Conservation (phyloP, 1,284 basidiomycete genomes). For the Ustilago shanxiensis region DNA sequence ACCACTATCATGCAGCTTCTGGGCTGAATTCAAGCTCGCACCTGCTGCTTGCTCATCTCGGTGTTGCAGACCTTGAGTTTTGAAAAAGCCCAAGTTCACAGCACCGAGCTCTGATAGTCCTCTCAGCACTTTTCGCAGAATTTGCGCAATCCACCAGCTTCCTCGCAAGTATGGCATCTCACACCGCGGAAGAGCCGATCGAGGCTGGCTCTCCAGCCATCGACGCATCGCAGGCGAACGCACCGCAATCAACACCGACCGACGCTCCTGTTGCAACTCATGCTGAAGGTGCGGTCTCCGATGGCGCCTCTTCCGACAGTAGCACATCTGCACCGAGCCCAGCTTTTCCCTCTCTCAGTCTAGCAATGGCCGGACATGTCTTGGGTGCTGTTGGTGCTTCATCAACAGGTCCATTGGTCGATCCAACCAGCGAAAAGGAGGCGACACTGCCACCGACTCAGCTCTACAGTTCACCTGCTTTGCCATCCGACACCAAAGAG, state of each 20-base stretch:
- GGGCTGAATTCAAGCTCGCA: slow-evolving; percentile 2
- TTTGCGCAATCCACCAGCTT: not conserved
- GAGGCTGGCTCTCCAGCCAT: not conserved
- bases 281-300: not conserved
- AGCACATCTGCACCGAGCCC: slow-evolving; percentile 15
- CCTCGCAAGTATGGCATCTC: slow-evolving; percentile 17
- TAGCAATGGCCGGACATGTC: slow-evolving; percentile 39
- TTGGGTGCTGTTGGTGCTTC: slow-evolving; percentile 14
- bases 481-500: slow-evolving; percentile 32
- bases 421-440: not conserved
- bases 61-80: not conserved
- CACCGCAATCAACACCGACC: not conserved
- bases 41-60: slow-evolving; percentile 12
- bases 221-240: not conserved
- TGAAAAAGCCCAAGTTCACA: not conserved
- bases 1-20: slow-evolving; percentile 19
- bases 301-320: not conserved
- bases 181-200: not conserved
- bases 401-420: not conserved
- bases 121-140: too few relatives aligned
- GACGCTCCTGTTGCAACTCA: not conserved
- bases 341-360: slow-evolving; percentile 25
- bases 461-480: slow-evolving; percentile 40
- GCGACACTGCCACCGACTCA: slow-evolving; percentile 6
- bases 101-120: not conserved